Base-by-base conservation (phyloP, 306 rosid genomes). In the Sicyos baderoa region DNA sequence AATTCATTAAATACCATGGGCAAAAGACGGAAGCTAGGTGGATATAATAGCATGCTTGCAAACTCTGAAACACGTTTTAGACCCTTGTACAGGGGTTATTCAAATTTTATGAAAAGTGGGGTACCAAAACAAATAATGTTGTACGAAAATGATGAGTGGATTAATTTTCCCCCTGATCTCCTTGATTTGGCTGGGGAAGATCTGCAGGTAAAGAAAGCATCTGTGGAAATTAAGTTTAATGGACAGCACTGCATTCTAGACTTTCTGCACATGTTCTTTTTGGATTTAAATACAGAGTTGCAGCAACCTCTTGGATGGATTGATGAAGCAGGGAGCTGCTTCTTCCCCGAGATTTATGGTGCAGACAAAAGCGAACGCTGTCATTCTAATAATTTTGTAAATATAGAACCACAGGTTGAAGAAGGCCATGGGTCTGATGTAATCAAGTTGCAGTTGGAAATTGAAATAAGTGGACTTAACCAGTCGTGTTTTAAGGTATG, bases 261-360 rank as follows among this genome's bases (percentile, higher is more conserved):
- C 75, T 93, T 93, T 77, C 71, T 93, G 79, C 97, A 86, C 71
- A 86, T 93, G 98, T 81, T 76, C 35, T 84, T 74, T 51, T 63
- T 93, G 86, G 85, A 93, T 83, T 68, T 89, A 80, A 71, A 82
- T 77, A 78, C 94, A 40, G 97, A 91, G 12, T 70, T 72, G 68
- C 88, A 80, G 50, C 79, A 82, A 32, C 91, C 90, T 70, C 84
- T 93, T 60, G 98, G 94, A 17, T 93, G 97, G 96, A 93, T 93
- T 71, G 98, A 93, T 78, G 94, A 86, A 72, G 74, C 84, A 21
- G 96, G 86, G 49, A 35, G 54, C 55, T 93, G 97, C 83, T 93
- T 88, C 84, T 93, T 93, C 81, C 98, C 98, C 5, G 96, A 89
- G 81, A 74, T 72, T 59, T 86, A 52, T 82, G 72, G 76, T 40